Evolutionary conservation across 1,284 basidiomycete species (phyloP).

Genomic region (Agaricales sp.): DNA sequence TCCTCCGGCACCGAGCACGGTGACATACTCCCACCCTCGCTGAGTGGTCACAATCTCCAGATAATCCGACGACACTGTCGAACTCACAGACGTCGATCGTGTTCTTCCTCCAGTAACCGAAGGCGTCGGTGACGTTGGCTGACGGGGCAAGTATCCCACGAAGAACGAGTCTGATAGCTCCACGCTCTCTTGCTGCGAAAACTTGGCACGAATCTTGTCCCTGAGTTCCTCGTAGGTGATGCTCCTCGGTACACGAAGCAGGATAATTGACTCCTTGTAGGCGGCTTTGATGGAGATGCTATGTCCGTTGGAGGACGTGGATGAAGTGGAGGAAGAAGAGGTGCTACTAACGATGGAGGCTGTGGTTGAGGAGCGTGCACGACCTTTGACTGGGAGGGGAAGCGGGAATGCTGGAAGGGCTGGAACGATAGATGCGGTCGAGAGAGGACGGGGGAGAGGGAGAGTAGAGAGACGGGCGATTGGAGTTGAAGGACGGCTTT

Average conservation of each 20-base stretch:
- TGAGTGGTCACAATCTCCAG: constrained; percentile 17
- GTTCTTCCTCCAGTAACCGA: neutral
- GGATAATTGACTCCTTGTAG: constrained; percentile 47
- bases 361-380: constrained; percentile 18
- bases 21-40: constrained; percentile 28
- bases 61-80: neutral
- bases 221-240: constrained; percentile 40
- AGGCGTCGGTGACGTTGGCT: neutral
- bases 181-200: constrained; percentile 45
- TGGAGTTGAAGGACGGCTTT: neutral
- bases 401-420: neutral
- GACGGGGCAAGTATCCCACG: neutral
- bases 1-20: constrained; percentile 16
- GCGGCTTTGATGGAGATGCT: constrained; percentile 57
- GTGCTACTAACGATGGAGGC: constrained; percentile 15
- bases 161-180: constrained; percentile 38
- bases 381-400: constrained; percentile 15
- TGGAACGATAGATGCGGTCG: neutral
- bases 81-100: neutral
- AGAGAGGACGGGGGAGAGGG: neutral
- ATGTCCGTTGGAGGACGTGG: constrained; percentile 14
- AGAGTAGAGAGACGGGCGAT: neutral
- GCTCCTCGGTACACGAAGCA: constrained; percentile 41
- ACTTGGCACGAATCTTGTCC: constrained; percentile 48
- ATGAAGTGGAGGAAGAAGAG: constrained; percentile 10